Conservation (phyloP, 169 alveolate genomes). For the Neospora caninum region DNA sequence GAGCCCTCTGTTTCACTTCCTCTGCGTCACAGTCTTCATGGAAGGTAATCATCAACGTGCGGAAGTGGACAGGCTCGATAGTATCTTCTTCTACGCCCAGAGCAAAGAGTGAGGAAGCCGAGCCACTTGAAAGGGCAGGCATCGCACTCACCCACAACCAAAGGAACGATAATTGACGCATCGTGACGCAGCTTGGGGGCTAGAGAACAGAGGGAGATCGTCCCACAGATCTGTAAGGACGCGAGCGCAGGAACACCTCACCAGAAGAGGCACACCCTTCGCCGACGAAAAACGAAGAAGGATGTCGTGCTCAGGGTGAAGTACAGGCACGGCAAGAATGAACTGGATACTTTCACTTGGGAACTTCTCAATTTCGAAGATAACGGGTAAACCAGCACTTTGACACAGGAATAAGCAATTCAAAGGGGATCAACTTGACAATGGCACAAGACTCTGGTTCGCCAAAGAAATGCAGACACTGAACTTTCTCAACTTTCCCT, state of each 20-base stretch:
- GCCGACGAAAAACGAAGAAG: too few relatives aligned
- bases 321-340: too few relatives aligned
- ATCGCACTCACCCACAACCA: background rate
- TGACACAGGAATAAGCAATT: too few relatives aligned
- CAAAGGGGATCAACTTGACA: too few relatives aligned
- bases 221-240: background rate
- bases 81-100: background rate
- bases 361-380: too few relatives aligned
- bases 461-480: too few relatives aligned
- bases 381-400: too few relatives aligned
- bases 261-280: too few relatives aligned
- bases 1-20: background rate
- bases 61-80: background rate
- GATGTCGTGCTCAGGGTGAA: too few relatives aligned
- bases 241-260: background rate
- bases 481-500: too few relatives aligned
- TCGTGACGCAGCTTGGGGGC: background rate
- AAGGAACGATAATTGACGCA: background rate
- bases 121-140: background rate
- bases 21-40: background rate
- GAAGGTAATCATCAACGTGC: slow-evolving; percentile 21
- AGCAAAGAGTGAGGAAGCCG: background rate
- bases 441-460: too few relatives aligned
- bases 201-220: background rate
- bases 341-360: too few relatives aligned